Base-by-base conservation (phyloP, 108 stramenopile species). In the Pseudonitzschia multistriata region DNA sequence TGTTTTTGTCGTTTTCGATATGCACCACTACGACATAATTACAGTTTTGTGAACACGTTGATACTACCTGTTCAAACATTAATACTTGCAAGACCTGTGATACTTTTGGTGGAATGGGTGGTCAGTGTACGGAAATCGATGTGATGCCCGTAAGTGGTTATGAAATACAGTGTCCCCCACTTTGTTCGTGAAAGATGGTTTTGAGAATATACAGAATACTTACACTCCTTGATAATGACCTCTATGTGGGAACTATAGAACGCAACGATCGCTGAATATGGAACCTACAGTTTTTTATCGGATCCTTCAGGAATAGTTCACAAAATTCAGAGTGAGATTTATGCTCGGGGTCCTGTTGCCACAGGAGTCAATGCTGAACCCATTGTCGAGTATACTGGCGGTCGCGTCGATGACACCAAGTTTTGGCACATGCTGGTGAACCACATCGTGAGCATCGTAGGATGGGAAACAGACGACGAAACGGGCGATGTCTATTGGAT, bases 311-410 rank as follows among this genome's bases (percentile, higher is more conserved):
- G 72, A 17, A 82, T 84, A 35, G 80, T 79, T 15, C 81, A 86
- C 67, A 85, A 84, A 47, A 87, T 96, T 49, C 91, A 89, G 86
- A 85, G 88, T 4, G 97, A 98, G 79, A 96, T 98, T 48, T 96
- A 89, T 74, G 91, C 89, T 24, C 88, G 95, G 29, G 97, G 77
- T n/a, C 77, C 77, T 34, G 66, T 78, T 52, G 77, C 77, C 3
- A 91, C 91, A 45, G 91, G 88, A 14, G 83, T 98, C 66, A 67
- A 68, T 31, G 57, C 88, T 11, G 79, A 90, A 66, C 88, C 88
- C 39, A 74, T 89, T 15, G 80, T 96, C 33, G 68, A 89, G 63
- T 89, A 90, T 65, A 71, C 78, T 49, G 85, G 87, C 24, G 94
- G 96, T 45, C 63, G 63, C 22, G 63, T 64, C 1, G 81, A 94